Evolutionary conservation across 768 basidiomycete species (phyloP), one percentile per base, ranked within the genome.

Genomic region (Kwoniella mangroviensis): DNA sequence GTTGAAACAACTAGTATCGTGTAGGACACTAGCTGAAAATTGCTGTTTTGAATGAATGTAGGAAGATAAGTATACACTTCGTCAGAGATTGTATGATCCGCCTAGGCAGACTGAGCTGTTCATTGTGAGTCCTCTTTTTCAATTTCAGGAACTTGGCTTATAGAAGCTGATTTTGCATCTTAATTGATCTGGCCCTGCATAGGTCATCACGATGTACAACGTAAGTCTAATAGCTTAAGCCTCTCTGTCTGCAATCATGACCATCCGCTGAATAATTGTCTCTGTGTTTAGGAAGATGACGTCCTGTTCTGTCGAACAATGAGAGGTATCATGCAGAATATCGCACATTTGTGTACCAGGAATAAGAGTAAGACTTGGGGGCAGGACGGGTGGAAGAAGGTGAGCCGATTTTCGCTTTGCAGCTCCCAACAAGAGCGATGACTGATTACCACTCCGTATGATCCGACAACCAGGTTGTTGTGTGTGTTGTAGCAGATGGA

Each of bases 301-400:
- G 88, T 90, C 76, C 86, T 98, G 6, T 98, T 98, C 84, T 81
- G 82, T 63, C 84, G 94, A 52, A 93, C 95, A 0, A 94, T 98
- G 92, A 92, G 96, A 78, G 95, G 95, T 61, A 92, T 98, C 6
- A 93, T 97, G 83, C 93, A 92, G 87, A 98, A 98, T 75, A 87
- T 98, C 54, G 90, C 90, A 4, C 92, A 96, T 82, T 82, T 98
- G 70, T 93, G 92, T 79, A 92, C 90, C 73, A 86, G 95, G 22
- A 90, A 91, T 55, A 86, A 92, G 58, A 91, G 90, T 75, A 94
- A 92, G 86, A 97, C 92, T 4, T 98, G 96, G 96, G 95, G 94
- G 0, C 91, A 91, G 81, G 94, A 97, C 0, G 94, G 94, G 1
- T 98, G 96, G 96, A 95, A 98, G 86, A 98, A 97, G 86, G 84